Evolutionary conservation across 2,329 filamentous ascomycete species (phyloP).

Genomic region (Phoma sp.): DNA sequence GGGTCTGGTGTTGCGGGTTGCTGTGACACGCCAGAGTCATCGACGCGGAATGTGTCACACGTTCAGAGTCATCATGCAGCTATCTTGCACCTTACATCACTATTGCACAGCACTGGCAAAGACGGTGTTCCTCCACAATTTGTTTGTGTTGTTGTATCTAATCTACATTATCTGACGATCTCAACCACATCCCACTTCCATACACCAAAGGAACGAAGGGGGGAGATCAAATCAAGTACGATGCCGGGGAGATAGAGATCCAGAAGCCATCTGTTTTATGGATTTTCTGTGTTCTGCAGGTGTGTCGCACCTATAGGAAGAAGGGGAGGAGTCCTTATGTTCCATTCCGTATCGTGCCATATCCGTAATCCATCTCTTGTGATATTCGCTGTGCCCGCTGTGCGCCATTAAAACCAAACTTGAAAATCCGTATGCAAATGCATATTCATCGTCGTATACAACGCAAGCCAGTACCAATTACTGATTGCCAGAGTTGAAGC

Average conservation of each 20-base stretch:
- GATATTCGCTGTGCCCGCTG: constrained; percentile 22
- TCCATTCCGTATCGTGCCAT: constrained; percentile 15
- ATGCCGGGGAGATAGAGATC: constrained; percentile 26
- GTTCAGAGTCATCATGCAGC: constrained; percentile 7
- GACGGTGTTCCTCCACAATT: constrained; percentile 23
- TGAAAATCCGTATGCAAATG: constrained; percentile 31
- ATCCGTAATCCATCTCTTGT: constrained; percentile 22
- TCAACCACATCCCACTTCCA: constrained; percentile 38
- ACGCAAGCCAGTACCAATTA: constrained; percentile 26
- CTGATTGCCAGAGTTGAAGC: constrained; percentile 23
- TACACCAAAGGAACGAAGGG: constrained; percentile 32
- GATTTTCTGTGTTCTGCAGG: constrained; percentile 41
- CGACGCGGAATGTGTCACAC: constrained; percentile 14
- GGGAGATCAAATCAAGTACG: constrained; percentile 43
- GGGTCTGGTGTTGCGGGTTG: constrained; percentile 5
- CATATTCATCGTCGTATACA: constrained; percentile 26
- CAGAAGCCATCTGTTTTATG: constrained; percentile 43
- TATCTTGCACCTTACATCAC: constrained; percentile 6
- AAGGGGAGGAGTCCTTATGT: constrained; percentile 22
- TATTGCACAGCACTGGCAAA: background rate
- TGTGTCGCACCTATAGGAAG: constrained; percentile 24
- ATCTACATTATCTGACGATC: constrained; percentile 43
- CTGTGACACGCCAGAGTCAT: constrained; percentile 6
- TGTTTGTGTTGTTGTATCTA: constrained; percentile 26
- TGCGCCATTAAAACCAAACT: constrained; percentile 21